Base-by-base conservation (phyloP, 2,329 filamentous ascomycete species). In the Fusarium sp. region DNA sequence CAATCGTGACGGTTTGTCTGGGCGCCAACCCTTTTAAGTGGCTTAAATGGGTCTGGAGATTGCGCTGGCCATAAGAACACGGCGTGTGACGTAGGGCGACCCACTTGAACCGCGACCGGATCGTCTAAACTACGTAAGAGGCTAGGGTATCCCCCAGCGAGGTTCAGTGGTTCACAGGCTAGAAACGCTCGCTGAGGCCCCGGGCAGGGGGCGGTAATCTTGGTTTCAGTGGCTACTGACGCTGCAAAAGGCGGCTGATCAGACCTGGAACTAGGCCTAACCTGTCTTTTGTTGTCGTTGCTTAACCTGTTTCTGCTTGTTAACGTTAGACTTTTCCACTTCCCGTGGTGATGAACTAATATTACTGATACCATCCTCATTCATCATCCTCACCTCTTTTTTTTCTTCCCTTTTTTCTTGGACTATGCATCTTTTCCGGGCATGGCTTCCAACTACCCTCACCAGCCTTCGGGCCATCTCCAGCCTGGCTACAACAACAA, bases 391-490 rank as follows among this genome's bases (percentile, higher is more conserved):
- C 20, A 30, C 23, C 19, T 25, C 30, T 25, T 33, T 15, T 40
- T 4, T 32, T 17, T 9, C 25, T 22, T 14, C 4, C 10, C 20
- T 19, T n/a, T 11, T 33, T 52, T 33, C 17, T 23, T 30, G 17
- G 60, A 46, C 55, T 57, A 63, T 71, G 68, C 59, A 44, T 47
- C 49, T 54, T 47, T 30, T 13, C 25, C 30, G 37, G 66, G 57
- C 55, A 73, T 73, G 71, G 70, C 68, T 70, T 65, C 64, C 40
- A 60, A 71, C 44, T 56, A 62, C 4, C 59, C 40, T n/a, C 67
- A 50, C 15, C 49, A 61, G 65, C 65, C 71, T 44, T 41, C 65
- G 53, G 71, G 71, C 65, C 51, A 60, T 56, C 56, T 68, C n/a
- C 35, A 49, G 14, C 17, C 35, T 37, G 35, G 35, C n/a, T 37